phyloP scores from a whole-genome alignment of 768 basidiomycete species.

The Boletus coccyginus region DNA sequence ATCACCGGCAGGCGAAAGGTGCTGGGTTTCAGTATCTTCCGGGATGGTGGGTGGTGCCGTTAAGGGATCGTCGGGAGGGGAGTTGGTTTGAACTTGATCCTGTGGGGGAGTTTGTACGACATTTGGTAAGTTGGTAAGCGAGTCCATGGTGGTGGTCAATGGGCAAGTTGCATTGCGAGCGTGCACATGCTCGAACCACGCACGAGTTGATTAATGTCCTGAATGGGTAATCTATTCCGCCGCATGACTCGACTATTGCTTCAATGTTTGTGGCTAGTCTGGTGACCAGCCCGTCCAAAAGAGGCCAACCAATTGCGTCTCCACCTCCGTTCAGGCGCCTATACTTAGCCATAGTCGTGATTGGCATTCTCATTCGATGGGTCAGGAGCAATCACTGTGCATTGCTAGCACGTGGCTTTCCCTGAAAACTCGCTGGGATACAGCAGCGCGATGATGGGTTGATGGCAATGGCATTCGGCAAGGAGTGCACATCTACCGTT shows the following conservation, averaged over 20 bases:
- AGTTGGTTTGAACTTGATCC: background rate
- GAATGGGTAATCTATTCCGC: background rate
- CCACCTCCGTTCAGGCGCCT: too few relatives aligned
- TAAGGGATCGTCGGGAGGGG: background rate
- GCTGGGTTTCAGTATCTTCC: background rate
- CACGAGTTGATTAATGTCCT: background rate
- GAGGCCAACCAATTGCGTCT: too few relatives aligned
- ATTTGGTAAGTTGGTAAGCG: background rate
- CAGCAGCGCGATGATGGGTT: background rate
- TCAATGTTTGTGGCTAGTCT: too few relatives aligned
- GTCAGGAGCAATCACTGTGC: background rate
- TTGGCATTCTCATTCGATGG: background rate
- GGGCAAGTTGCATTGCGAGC: background rate
- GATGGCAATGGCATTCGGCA: background rate
- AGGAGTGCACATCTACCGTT: background rate
- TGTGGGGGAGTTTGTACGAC: background rate
- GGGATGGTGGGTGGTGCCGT: background rate
- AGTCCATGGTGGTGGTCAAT: slow-evolving; percentile 19
- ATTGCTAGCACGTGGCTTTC: background rate
- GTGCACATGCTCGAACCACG: background rate
- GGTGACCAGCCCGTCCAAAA: too few relatives aligned
- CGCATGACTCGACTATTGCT: background rate
- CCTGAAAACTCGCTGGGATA: background rate
- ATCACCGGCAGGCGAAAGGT: background rate
- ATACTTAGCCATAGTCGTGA: background rate